phyloP scores from a whole-genome alignment of 2,329 filamentous ascomycete genomes.

The Teratosphaeriaceae sp. region DNA sequence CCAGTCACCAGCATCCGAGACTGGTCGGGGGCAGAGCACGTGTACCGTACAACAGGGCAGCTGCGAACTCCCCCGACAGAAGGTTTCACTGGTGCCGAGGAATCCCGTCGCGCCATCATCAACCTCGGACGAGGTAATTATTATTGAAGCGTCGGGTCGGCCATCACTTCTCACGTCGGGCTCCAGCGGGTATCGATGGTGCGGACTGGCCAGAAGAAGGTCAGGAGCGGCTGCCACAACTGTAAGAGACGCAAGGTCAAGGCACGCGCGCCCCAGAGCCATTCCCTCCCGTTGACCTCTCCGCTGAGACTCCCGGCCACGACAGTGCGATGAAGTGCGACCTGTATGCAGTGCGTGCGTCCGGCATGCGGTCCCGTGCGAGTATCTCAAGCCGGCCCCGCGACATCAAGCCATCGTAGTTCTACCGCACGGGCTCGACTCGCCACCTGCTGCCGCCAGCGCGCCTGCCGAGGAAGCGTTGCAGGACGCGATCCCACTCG shows the following conservation, averaged over 20 bases:
- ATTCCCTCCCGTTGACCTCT: background rate
- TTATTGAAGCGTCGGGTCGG: too few relatives aligned
- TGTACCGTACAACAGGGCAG: too few relatives aligned
- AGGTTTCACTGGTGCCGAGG: too few relatives aligned
- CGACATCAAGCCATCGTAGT: background rate
- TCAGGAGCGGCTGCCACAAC: background rate
- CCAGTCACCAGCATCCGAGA: too few relatives aligned
- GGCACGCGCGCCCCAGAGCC: background rate
- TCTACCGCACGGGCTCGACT: too few relatives aligned
- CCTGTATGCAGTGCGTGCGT: conserved; percentile 1
- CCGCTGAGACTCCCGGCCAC: background rate
- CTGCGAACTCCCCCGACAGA: too few relatives aligned
- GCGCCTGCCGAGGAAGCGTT: too few relatives aligned
- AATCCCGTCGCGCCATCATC: too few relatives aligned
- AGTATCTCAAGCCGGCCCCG: background rate
- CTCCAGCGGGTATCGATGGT: background rate
- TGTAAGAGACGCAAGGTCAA: conserved; percentile 5
- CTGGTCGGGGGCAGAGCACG: too few relatives aligned
- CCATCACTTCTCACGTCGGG: too few relatives aligned
- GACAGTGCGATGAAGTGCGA: conserved; percentile 3
- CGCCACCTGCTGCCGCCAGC: too few relatives aligned
- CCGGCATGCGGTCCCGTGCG: background rate
- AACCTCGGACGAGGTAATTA: too few relatives aligned
- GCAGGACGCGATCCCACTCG: background rate
- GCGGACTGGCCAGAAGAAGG: conserved; percentile 3